These are phyloP conservation scores for Yamadazyma friedrichii DNA, from an alignment of 1,139 yeast genomes.

Conservation along the genomic window DNA sequence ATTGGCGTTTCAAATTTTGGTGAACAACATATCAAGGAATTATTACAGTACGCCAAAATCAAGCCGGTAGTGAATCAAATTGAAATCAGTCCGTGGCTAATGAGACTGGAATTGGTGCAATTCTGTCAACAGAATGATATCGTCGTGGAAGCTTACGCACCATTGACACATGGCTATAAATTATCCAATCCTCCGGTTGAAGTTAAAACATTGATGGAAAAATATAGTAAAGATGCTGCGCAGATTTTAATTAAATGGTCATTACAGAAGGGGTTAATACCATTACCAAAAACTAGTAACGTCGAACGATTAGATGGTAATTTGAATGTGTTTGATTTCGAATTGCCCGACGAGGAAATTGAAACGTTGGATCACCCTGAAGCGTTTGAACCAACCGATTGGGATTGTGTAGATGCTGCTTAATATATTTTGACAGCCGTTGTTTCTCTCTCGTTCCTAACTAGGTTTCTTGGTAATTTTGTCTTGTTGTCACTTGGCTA, in stretches of 20 bases:
- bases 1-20: conserved; percentile 77
- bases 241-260: conserved; percentile 40
- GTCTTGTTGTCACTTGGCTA: too few relatives aligned
- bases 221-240: conserved; percentile 28
- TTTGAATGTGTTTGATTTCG: conserved; percentile 48
- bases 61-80: conserved; percentile 64
- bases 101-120: conserved; percentile 60
- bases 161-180: conserved; percentile 37
- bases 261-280: conserved; percentile 41
- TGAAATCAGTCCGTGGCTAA: conserved; percentile 76
- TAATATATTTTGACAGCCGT: conserved; percentile 15
- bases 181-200: conserved; percentile 24
- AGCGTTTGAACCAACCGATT: conserved; percentile 66
- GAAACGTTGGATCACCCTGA: conserved; percentile 29
- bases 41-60: conserved; percentile 46
- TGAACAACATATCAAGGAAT: conserved; percentile 55
- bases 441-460: too few relatives aligned
- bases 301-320: conserved; percentile 28
- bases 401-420: conserved; percentile 65
- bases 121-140: conserved; percentile 42
- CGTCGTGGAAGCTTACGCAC: conserved; percentile 39
- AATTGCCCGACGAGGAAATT: conserved; percentile 47
- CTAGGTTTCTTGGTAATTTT: too few relatives aligned
- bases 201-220: conserved; percentile 19
- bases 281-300: conserved; percentile 36